A percentile compares a stretch with the other conserved stretches of the same genome.
Evolutionary conservation across 1,139 yeast genomes (phyloP).

Genomic region (Magnusiomyces clavatus): DNA sequence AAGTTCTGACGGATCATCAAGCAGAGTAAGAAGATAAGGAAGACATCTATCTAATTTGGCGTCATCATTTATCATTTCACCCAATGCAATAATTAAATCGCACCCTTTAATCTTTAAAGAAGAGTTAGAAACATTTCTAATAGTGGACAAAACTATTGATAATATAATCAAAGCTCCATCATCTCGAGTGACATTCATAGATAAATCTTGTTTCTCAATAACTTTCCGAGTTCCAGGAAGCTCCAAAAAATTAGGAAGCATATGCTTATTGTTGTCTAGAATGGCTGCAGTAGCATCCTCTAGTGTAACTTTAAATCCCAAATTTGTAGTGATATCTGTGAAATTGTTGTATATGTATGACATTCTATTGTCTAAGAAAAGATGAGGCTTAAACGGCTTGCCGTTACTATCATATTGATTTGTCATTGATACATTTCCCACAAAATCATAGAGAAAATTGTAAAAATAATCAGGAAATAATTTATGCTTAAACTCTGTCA

Average conservation of each 20-base stretch:
- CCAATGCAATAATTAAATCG: constrained; percentile 65
- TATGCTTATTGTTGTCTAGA: constrained; percentile 6
- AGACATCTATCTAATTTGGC: constrained; percentile 77
- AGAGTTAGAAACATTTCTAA: constrained; percentile 58
- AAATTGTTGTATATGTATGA: constrained; percentile 12
- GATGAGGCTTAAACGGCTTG: constrained; percentile 6
- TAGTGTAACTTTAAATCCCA: constrained; percentile 12
- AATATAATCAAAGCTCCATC: constrained; percentile 58
- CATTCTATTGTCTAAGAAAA: constrained; percentile 12
- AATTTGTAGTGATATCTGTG: constrained; percentile 35
- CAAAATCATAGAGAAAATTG: constrained; percentile 59
- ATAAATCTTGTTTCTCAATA: constrained; percentile 19
- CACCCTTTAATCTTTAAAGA: constrained; percentile 61
- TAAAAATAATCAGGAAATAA: constrained; percentile 71
- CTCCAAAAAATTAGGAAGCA: constrained; percentile 41
- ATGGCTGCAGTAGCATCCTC: constrained; percentile 2
- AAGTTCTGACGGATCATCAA: constrained; percentile 46
- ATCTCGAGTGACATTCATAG: constrained; percentile 29
- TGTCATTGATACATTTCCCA: constrained; percentile 38
- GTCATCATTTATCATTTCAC: constrained; percentile 74
- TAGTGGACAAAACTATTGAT: constrained; percentile 53
- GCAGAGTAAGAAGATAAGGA: constrained; percentile 60
- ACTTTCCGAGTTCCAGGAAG: constrained; percentile 40
- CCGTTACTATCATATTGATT: constrained; percentile 7
- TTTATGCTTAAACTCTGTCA: constrained; percentile 40